Conservation (phyloP, 805 yeast species). For the Zygosaccharomyces rouxii region DNA sequence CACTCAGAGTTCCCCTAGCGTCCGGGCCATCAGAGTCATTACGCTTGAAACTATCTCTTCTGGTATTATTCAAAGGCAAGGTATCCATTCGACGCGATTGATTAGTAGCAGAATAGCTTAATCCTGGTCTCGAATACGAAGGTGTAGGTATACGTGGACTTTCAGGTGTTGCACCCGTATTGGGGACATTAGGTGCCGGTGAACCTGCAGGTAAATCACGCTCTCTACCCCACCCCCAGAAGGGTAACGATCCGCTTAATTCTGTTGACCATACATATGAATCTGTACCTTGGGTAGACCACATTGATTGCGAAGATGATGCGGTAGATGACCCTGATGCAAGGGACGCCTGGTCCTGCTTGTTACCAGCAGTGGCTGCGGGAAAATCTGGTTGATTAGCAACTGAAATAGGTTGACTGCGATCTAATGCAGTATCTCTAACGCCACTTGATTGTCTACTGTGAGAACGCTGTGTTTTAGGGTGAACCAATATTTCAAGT, state of each 20-base stretch:
- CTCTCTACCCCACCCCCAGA: constrained; percentile 28
- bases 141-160: background rate
- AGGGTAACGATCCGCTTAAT: constrained; percentile 25
- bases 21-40: constrained; percentile 3
- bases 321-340: constrained; percentile 13
- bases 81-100: constrained; percentile 9
- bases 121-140: constrained; percentile 4
- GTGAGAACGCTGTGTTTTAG: constrained; percentile 2
- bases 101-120: constrained; percentile 9
- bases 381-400: constrained; percentile 5
- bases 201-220: constrained; percentile 7
- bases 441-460: constrained; percentile 2
- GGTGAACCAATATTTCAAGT: constrained; percentile 18
- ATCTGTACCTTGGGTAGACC: constrained; percentile 17
- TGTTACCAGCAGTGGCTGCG: background rate
- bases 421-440: background rate
- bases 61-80: constrained; percentile 3
- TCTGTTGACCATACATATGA: constrained; percentile 25
- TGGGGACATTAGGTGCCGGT: background rate
- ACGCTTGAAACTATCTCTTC: constrained; percentile 11
- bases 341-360: constrained; percentile 4
- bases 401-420: constrained; percentile 18
- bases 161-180: background rate
- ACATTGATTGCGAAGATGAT: constrained; percentile 12
- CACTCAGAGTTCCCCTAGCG: background rate